Percentiles rank a stretch among this genome's conserved stretches.
phyloP scores from a whole-genome alignment of 139 green algal species.

The Zygnema cylindricum region DNA sequence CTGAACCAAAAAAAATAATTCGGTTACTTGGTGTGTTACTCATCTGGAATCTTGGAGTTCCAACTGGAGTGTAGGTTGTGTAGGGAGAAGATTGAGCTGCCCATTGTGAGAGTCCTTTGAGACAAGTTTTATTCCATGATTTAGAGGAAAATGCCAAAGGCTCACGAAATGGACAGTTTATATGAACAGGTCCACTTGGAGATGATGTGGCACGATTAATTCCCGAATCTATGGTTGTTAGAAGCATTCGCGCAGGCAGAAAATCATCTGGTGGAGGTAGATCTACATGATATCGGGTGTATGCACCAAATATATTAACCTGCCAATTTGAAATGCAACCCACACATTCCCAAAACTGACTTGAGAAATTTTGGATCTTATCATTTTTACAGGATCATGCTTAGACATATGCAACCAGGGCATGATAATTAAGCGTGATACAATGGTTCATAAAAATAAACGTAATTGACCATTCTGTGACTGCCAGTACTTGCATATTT shows the following conservation, averaged over 20 bases:
- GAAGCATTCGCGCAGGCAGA: slow-evolving; percentile 69
- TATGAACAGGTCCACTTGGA: slow-evolving; percentile 86
- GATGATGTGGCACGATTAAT: slow-evolving; percentile 52
- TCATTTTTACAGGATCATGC: too few relatives aligned
- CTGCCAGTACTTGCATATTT: too few relatives aligned
- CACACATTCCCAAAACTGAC: too few relatives aligned
- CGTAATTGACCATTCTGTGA: too few relatives aligned
- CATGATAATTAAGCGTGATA: too few relatives aligned
- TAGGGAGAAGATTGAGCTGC: neutral
- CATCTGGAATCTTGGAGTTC: neutral
- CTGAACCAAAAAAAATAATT: neutral
- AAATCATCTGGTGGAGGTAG: slow-evolving; percentile 72
- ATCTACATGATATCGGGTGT: slow-evolving; percentile 81
- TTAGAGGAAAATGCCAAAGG: slow-evolving; percentile 79
- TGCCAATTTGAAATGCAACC: too few relatives aligned
- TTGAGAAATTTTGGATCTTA: too few relatives aligned
- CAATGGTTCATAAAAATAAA: too few relatives aligned
- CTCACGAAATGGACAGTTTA: slow-evolving; percentile 94
- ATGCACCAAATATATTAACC: slow-evolving; percentile 93
- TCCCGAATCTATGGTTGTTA: slow-evolving; percentile 78
- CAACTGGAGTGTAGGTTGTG: neutral
- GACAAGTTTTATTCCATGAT: slow-evolving; percentile 42
- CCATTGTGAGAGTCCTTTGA: neutral
- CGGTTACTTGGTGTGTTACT: neutral
- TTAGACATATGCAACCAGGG: too few relatives aligned